phyloP scores from a whole-genome alignment of 2,329 filamentous ascomycete species.

The Phaeosphaeriaceae sp. region DNA sequence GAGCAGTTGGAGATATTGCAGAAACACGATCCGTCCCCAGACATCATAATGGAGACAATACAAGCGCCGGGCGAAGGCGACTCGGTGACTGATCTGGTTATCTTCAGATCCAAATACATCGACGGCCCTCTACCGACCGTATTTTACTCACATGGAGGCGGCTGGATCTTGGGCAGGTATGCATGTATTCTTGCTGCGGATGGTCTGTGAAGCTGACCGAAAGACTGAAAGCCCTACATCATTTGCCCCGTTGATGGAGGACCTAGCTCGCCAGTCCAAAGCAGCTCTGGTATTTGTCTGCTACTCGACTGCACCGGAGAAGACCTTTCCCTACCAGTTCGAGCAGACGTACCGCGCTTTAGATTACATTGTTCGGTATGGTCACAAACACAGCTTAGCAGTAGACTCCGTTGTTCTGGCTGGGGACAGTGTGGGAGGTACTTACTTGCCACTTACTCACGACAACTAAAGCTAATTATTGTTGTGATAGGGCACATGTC shows the following conservation, averaged over 20 bases:
- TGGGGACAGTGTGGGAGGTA: background rate
- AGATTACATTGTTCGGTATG: background rate
- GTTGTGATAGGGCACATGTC: background rate
- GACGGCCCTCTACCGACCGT: background rate
- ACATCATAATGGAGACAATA: background rate
- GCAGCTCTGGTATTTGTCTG: background rate
- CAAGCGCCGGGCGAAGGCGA: background rate
- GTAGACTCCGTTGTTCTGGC: background rate
- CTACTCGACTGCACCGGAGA: background rate
- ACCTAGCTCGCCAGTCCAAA: background rate
- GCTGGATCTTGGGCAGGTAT: background rate
- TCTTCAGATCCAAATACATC: background rate
- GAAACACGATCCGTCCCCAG: background rate
- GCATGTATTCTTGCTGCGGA: background rate
- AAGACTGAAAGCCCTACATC: background rate
- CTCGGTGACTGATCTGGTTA: background rate
- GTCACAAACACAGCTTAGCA: background rate
- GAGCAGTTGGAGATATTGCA: background rate
- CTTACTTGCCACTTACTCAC: background rate
- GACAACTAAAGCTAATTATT: background rate
- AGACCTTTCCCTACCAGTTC: background rate
- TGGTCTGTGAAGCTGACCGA: background rate
- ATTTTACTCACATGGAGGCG: conserved; percentile 1
- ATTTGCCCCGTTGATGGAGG: background rate
- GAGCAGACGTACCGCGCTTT: background rate